Base-by-base conservation (phyloP, 495 filamentous ascomycete species). In the Hypoxylon fuscum region DNA sequence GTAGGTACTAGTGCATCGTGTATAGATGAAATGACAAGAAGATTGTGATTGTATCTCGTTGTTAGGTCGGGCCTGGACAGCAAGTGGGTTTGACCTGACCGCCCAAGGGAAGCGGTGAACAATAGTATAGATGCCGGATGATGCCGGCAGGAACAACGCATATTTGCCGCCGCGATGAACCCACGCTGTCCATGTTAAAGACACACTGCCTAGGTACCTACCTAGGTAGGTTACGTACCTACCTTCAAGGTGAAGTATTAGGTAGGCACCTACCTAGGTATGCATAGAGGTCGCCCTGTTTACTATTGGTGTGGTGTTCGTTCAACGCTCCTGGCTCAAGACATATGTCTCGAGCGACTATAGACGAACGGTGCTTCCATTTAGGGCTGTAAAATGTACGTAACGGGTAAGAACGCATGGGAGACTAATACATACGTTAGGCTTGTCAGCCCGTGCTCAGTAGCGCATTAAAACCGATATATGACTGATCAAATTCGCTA, bases 401-500 rank as follows among this genome's bases (percentile, higher is more conserved):
- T 43, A 62, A 62, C 44, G 27, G 57, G 47, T 40, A 57, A 41
- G 47, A 40, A 57, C 34, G 27, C 8, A 45, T 12, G 49, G 27
- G 54, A 54, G 61, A 37, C 20, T 25, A 40, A 8, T 3, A 14
- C 37, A 31, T 59, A 59, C 20, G 48, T 61, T 49, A 61, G 32
- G 32, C n/a, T 22, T 42, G 44, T 52, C 34, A 61, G 48, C 35
- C 62, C 40, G 21, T 32, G 46, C 41, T 23, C 40, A 44, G 56
- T 66, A 56, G 56, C 62, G 56, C 51, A 60, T 56, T n/a, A 22
- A 66, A 42, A 59, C 18, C 21, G 59, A 64, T 15, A 70, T 70
- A 45, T 72, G 67, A 72, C 64, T 42, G 52, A 64, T 72, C 69
- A 57, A 17, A 41, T 65, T 31, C 49, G 35, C 52, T 44, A 44